These are phyloP conservation scores for Pichia phayaonensis DNA, from an alignment of 805 yeast species.

Conservation along the genomic window DNA sequence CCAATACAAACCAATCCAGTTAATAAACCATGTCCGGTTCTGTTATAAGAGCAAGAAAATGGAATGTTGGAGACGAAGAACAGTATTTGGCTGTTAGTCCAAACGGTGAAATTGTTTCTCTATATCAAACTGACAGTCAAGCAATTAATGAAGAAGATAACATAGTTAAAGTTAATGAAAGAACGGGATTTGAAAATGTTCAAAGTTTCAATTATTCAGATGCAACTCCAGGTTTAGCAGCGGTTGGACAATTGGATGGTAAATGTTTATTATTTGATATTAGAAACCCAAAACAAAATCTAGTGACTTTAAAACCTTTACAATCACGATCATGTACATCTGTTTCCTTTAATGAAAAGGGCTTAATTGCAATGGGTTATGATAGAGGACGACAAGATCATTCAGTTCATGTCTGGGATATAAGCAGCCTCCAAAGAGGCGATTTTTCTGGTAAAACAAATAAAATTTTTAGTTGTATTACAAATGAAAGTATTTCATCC, in stretches of 20 bases:
- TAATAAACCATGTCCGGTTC: constrained; percentile 46
- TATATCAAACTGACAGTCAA: constrained; percentile 47
- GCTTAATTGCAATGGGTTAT: constrained; percentile 67
- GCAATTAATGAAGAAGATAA: constrained; percentile 38
- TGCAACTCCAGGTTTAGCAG: constrained; percentile 48
- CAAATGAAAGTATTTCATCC: constrained; percentile 70
- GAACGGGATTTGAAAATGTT: constrained; percentile 60
- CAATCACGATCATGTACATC: constrained; percentile 72
- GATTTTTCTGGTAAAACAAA: constrained; percentile 43
- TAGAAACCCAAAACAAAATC: constrained; percentile 22
- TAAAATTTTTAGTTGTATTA: constrained; percentile 48
- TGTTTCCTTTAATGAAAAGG: constrained; percentile 56
- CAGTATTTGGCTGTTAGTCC: constrained; percentile 65
- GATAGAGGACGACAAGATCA: constrained; percentile 73
- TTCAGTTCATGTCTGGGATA: constrained; percentile 74
- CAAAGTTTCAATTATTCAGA: constrained; percentile 61
- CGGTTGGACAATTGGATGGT: constrained; percentile 73
- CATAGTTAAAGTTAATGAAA: constrained; percentile 42
- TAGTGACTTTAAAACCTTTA: constrained; percentile 45
- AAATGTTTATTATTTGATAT: constrained; percentile 56
- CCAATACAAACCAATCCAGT: no score
- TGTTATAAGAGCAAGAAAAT: constrained; percentile 48
- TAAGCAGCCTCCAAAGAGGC: constrained; percentile 28
- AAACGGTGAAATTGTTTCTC: constrained; percentile 68
- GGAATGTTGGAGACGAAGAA: constrained; percentile 52